Evolutionary conservation across 371 early-diverging fungal genomes (phyloP).

Genomic region (Mortierella sp.): DNA sequence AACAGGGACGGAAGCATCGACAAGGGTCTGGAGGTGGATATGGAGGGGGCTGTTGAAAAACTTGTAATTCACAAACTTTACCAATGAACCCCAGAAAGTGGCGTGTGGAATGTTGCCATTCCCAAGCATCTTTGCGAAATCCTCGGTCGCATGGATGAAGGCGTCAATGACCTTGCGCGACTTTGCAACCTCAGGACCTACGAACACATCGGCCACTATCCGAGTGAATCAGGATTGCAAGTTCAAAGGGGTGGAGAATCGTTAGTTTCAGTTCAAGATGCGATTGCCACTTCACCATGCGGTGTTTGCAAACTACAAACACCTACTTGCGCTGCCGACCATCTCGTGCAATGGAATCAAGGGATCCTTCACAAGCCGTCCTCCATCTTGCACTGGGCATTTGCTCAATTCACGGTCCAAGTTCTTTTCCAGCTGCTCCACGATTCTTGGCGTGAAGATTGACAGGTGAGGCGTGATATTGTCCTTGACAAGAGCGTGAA

Average conservation of each 20-base stretch:
- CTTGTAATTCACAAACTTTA: conserved; percentile 15
- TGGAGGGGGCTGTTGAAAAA: conserved; percentile 23
- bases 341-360: conserved; percentile 32
- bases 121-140: conserved; percentile 18
- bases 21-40: conserved; percentile 27
- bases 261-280: too few species aligned
- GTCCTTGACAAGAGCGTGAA: conserved; percentile 34
- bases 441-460: conserved; percentile 39
- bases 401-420: conserved; percentile 18
- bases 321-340: conserved; percentile 47
- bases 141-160: conserved; percentile 34
- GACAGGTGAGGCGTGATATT: conserved; percentile 28
- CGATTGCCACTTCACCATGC: too few species aligned
- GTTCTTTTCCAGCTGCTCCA: conserved; percentile 8
- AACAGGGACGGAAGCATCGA: conserved; percentile 26
- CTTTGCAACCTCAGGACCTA: conserved; percentile 36
- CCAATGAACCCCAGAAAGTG: conserved; percentile 21
- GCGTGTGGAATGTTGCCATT: neutral
- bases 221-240: too few species aligned
- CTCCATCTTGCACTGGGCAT: too few species aligned
- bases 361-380: conserved; percentile 25
- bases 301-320: neutral
- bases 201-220: conserved; percentile 40
- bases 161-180: conserved; percentile 18
- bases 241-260: too few species aligned